Percentiles rank a stretch among this genome's conserved stretches.
phyloP scores from a whole-genome alignment of 176 grass and related monocot genomes.

The Zoysia japonica region DNA sequence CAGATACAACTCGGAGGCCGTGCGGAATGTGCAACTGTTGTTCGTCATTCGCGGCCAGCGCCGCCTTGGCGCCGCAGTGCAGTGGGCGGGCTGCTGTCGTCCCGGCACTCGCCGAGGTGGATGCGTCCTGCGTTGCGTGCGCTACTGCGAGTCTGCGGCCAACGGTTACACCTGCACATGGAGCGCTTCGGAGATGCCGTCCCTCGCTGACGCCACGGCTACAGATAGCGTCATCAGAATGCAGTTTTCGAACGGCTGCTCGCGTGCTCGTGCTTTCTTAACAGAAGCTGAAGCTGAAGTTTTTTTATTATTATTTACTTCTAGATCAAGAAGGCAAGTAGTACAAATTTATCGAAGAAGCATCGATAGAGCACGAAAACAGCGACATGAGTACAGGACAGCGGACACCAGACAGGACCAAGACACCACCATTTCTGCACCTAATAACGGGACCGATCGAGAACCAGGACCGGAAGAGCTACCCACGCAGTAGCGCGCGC shows the following conservation, averaged over 20 bases:
- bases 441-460: constrained; percentile 29
- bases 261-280: background rate
- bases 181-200: background rate
- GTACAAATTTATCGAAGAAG: constrained; percentile 5
- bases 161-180: background rate
- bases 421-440: constrained; percentile 6
- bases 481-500: background rate
- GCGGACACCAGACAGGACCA: background rate
- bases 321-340: constrained; percentile 27
- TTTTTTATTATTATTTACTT: constrained; percentile 39
- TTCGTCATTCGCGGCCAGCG: background rate
- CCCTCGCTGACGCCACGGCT: background rate
- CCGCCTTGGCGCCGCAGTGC: background rate
- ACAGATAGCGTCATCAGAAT: background rate
- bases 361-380: constrained; percentile 11
- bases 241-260: background rate
- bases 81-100: background rate
- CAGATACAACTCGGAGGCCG: background rate
- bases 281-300: background rate
- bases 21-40: background rate
- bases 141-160: background rate
- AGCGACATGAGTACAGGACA: constrained; percentile 1
- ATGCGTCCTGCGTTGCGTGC: background rate
- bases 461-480: background rate
- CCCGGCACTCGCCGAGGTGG: background rate